Percentiles rank a stretch among this genome's conserved stretches.
Conservation (phyloP, 371 early-diverging fungal genomes). For the Rhizopus arrhizus region DNA sequence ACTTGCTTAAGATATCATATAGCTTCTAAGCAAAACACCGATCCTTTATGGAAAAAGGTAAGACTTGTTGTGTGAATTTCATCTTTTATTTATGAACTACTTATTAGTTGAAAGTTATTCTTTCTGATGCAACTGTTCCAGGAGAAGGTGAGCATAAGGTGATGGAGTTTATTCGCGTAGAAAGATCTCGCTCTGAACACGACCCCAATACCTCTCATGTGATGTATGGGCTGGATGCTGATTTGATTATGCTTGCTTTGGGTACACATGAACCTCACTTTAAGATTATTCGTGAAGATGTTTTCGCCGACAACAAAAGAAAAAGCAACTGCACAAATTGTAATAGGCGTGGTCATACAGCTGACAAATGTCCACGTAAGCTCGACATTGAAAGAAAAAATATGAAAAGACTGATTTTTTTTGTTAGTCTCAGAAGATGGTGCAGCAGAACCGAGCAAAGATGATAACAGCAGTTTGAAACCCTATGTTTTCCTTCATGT, state of each 20-base stretch:
- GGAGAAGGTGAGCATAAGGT: constrained; percentile 99
- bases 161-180: constrained; percentile 96
- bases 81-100: constrained; percentile 2
- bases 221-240: constrained; percentile 99
- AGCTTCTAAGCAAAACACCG: constrained; percentile 83
- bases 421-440: constrained; percentile 9
- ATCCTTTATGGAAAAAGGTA: constrained; percentile 90
- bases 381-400: background rate
- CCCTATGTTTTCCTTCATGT: constrained; percentile 92
- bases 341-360: constrained; percentile 82
- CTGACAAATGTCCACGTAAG: constrained; percentile 75
- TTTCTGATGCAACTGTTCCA: constrained; percentile 95
- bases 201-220: constrained; percentile 92
- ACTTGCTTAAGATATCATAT: constrained; percentile 88
- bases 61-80: constrained; percentile 10
- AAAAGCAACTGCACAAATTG: constrained; percentile 79
- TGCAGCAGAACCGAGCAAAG: constrained; percentile 29
- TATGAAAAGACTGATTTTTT: background rate
- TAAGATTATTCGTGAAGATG: constrained; percentile 96
- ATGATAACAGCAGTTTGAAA: constrained; percentile 70
- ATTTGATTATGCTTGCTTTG: constrained; percentile 99
- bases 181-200: constrained; percentile 76
- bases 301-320: constrained; percentile 68
- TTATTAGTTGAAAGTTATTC: constrained; percentile 81
- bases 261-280: constrained; percentile 98